Evolutionary conservation across 164 flowering plant species (phyloP), one percentile per base, ranked within the genome.

Genomic region (Umbilicus rupestris): DNA sequence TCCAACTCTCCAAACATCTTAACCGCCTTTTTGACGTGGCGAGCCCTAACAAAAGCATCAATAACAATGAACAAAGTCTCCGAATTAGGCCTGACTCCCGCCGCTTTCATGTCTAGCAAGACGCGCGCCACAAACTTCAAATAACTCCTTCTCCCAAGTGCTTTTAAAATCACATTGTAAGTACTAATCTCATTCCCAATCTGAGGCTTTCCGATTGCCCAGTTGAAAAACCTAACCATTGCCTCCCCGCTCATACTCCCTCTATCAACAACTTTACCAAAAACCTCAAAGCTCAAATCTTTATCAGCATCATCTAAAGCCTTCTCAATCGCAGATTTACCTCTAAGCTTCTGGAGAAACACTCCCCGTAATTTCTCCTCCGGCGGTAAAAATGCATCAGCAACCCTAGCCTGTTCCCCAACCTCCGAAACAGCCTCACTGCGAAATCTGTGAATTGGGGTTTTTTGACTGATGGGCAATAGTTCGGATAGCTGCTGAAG

Each of bases 281-380:
- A 71, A 30, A 83, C 47, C 31, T 89, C 88, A 35, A 75, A 24
- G 7, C 73, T 83, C 31, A 87, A 69, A 49, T 80, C 80, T 1
- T 82, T 82, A 10, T 74, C 75, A 33, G 71, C 77, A 30, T 66
- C 68, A 0, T 72, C 35, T 24, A 94, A 72, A 0, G 98, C 93
- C 17, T 78, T 65, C 37, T 84, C 83, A 39, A 87, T 73, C 8
- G 83, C 85, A 41, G 85, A 46, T 68, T 72, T 85, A 11, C 97
- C 92, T 33, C 52, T 77, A 41, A 89, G 68, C 63, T 83, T 94
- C 74, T 91, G 97, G 52, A 90, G 78, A 73, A 94, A 94, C 62
- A 94, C 75, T 0, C 98, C 98, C 26, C 97, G 76, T 22, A 94
- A 64, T 64, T 84, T 94, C 66, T 94, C 98, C 59, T 80, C 97